Evolutionary conservation across 2,329 filamentous ascomycete species (phyloP).

Genomic region (Penicillium sp.): DNA sequence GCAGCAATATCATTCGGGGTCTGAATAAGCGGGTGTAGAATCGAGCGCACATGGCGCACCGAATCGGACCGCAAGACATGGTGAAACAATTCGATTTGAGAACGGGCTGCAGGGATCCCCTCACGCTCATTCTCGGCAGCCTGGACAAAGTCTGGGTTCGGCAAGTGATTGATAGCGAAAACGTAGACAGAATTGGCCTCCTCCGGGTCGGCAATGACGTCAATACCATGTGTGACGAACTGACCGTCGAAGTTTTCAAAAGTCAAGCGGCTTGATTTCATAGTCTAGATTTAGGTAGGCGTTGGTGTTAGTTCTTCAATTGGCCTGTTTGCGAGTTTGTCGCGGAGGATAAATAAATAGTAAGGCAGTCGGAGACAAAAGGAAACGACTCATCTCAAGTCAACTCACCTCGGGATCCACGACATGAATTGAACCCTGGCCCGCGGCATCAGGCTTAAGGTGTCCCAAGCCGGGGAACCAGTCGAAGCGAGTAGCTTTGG

Average conservation of each 20-base stretch:
- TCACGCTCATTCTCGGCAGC: slow-evolving; percentile 5
- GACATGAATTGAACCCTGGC: slow-evolving; percentile 47
- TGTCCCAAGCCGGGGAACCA: slow-evolving; percentile 59
- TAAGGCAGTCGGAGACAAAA: too few relatives aligned
- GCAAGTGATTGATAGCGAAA: slow-evolving; percentile 64
- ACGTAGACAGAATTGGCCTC: slow-evolving; percentile 57
- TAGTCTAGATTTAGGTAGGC: too few relatives aligned
- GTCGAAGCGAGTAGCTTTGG: slow-evolving; percentile 43
- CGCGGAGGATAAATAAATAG: too few relatives aligned
- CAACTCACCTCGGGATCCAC: slow-evolving; percentile 58
- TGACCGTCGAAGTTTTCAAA: slow-evolving; percentile 58
- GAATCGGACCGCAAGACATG: slow-evolving; percentile 52
- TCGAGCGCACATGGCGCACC: slow-evolving; percentile 55
- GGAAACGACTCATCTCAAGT: too few relatives aligned
- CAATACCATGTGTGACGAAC: slow-evolving; percentile 65
- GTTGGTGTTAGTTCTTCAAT: too few relatives aligned
- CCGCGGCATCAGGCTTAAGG: slow-evolving; percentile 43
- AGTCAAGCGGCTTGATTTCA: slow-evolving; percentile 50
- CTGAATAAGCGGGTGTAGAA: slow-evolving; percentile 57
- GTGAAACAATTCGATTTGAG: slow-evolving; percentile 63
- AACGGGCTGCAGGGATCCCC: slow-evolving; percentile 49
- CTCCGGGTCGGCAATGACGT: slow-evolving; percentile 58
- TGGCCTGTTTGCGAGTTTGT: too few relatives aligned
- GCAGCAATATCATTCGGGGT: slow-evolving; percentile 65
- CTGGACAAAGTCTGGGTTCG: slow-evolving; percentile 49